Percentiles rank a stretch among this genome's conserved stretches.
phyloP scores from a whole-genome alignment of 176 grass and related monocot genomes.

The Juncus inflexus region DNA sequence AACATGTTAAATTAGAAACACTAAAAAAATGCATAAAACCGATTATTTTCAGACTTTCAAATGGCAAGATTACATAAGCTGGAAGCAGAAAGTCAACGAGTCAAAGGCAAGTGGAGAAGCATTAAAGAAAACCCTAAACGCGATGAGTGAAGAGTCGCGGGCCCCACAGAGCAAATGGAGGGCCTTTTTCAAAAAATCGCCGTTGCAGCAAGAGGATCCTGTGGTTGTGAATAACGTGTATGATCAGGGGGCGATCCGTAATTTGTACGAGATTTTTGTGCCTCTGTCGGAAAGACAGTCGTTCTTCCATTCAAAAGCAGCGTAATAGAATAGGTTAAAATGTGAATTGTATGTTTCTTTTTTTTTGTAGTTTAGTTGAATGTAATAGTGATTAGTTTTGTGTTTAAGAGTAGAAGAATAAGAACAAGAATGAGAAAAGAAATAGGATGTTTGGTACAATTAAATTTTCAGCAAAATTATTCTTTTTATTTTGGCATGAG shows the following conservation, averaged over 20 bases:
- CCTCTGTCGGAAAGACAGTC: conserved; percentile 64
- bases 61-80: conserved; percentile 95
- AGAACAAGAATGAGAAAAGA: too few species aligned
- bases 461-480: too few species aligned
- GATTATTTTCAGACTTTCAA: conserved; percentile 65
- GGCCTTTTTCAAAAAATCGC: conserved; percentile 43
- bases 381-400: background rate
- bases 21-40: too few species aligned
- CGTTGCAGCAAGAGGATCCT: conserved; percentile 31
- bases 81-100: conserved; percentile 76
- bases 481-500: background rate
- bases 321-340: conserved; percentile 23
- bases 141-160: conserved; percentile 22
- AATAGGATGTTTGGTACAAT: too few species aligned
- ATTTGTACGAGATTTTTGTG: conserved; percentile 69
- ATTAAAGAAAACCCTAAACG: conserved; percentile 40
- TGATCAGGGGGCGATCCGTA: conserved; percentile 55
- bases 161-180: conserved; percentile 65
- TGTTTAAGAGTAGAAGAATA: background rate
- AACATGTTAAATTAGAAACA: too few species aligned
- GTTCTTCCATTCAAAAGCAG: conserved; percentile 48
- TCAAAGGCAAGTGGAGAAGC: conserved; percentile 44
- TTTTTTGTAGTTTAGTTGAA: background rate
- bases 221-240: conserved; percentile 79
- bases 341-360: background rate